Percentiles rank a stretch among this genome's conserved stretches.
Conservation (phyloP, 2,329 filamentous ascomycete genomes). For the Colletotrichum destructivum region DNA sequence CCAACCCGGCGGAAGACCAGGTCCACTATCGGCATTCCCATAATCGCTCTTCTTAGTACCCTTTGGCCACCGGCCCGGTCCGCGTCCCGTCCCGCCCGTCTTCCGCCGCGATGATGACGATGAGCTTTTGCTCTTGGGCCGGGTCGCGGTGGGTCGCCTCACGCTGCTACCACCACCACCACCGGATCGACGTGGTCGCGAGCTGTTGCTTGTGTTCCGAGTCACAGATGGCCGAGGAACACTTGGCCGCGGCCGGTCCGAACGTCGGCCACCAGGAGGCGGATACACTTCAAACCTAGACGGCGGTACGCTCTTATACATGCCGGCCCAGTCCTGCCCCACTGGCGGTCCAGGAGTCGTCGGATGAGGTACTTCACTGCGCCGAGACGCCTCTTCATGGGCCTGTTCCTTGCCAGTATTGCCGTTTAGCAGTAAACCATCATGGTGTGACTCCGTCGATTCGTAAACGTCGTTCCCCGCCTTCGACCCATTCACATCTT, state of each 20-base stretch:
- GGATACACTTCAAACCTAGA: conserved; percentile 86
- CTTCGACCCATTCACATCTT: conserved; percentile 49
- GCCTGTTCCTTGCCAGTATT: conserved; percentile 25
- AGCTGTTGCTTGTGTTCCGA: conserved; percentile 53
- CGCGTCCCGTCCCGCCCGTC: conserved; percentile 74
- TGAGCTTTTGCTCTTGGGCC: conserved; percentile 58
- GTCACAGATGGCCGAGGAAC: conserved; percentile 56
- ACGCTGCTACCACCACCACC: conserved; percentile 51
- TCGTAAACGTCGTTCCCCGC: conserved; percentile 41
- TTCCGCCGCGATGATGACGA: conserved; percentile 63
- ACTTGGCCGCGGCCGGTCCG: conserved; percentile 61
- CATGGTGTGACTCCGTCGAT: conserved; percentile 24
- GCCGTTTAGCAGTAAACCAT: conserved; percentile 5
- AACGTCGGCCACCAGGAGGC: conserved; percentile 65
- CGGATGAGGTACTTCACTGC: neutral
- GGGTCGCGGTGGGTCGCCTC: conserved; percentile 47
- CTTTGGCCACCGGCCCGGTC: conserved; percentile 77
- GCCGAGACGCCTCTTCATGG: conserved; percentile 10
- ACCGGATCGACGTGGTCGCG: conserved; percentile 58
- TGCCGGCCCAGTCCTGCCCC: conserved; percentile 57
- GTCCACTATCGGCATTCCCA: conserved; percentile 76
- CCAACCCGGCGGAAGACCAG: conserved; percentile 74
- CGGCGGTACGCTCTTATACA: conserved; percentile 74
- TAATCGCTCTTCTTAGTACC: conserved; percentile 79
- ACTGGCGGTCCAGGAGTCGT: neutral